Evolutionary conservation across 441 rosid genomes (phyloP).

Genomic region (Gossypium trilobum): DNA sequence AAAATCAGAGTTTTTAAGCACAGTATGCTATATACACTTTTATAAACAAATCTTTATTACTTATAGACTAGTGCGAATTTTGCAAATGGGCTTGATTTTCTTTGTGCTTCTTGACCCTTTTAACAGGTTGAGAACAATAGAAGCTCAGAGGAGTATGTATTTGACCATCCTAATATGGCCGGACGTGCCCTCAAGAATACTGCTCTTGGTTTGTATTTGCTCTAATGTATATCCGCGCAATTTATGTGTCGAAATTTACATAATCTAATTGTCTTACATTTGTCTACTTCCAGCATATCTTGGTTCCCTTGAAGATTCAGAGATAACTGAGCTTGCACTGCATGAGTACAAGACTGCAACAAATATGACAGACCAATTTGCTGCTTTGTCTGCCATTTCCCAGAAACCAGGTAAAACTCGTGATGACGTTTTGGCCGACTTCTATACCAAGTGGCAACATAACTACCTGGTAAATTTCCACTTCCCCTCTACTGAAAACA

Average conservation of each 20-base stretch:
- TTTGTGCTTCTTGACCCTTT: background rate
- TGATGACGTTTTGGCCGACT: slow-evolving; percentile 76
- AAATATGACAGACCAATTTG: slow-evolving; percentile 89
- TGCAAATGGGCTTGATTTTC: slow-evolving; percentile 6
- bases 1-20: slow-evolving; percentile 58
- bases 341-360: slow-evolving; percentile 69
- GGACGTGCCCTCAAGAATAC: slow-evolving; percentile 78
- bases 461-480: slow-evolving; percentile 56
- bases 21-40: slow-evolving; percentile 37
- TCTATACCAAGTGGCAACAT: slow-evolving; percentile 77
- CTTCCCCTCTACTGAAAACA: background rate
- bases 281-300: slow-evolving; percentile 53
- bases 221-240: slow-evolving; percentile 1
- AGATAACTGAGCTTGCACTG: slow-evolving; percentile 39
- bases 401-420: slow-evolving; percentile 69
- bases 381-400: slow-evolving; percentile 83
- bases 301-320: slow-evolving; percentile 68
- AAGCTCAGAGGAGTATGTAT: slow-evolving; percentile 63
- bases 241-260: background rate
- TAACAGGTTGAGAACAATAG: slow-evolving; percentile 63
- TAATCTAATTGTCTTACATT: slow-evolving; percentile 11
- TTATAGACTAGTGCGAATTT: background rate
- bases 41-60: background rate
- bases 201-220: slow-evolving; percentile 59
- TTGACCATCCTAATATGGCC: slow-evolving; percentile 74